These are phyloP conservation scores for Epichloe festucae DNA, from an alignment of 2,329 filamentous ascomycete genomes.

Conservation along the genomic window DNA sequence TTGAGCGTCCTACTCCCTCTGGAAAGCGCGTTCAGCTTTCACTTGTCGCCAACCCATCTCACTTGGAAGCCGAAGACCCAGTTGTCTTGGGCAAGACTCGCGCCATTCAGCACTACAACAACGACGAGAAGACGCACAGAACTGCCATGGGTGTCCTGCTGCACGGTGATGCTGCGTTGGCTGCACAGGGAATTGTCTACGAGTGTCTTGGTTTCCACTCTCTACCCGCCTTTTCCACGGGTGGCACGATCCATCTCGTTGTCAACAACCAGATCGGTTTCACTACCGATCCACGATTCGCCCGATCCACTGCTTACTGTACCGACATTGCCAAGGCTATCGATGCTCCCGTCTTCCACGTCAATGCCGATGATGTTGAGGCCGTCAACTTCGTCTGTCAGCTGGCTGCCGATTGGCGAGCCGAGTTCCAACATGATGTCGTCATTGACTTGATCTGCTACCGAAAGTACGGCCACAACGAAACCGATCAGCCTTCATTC, in stretches of 20 bases:
- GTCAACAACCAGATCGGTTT: constrained; percentile 99
- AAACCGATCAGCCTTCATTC: constrained; percentile 98
- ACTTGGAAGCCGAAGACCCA: constrained; percentile 95
- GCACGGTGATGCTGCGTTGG: constrained; percentile 94
- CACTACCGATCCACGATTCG: constrained; percentile 94
- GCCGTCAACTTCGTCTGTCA: constrained; percentile 98
- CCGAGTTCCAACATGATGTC: constrained; percentile 96
- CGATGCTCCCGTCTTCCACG: constrained; percentile 96
- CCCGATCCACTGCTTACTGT: constrained; percentile 95
- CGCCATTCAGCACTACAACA: constrained; percentile 97
- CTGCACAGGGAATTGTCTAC: constrained; percentile 93
- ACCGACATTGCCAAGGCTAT: constrained; percentile 99
- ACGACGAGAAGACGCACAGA: constrained; percentile 78
- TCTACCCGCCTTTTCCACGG: constrained; percentile 89
- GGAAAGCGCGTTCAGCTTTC: constrained; percentile 99
- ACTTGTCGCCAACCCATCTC: constrained; percentile 93
- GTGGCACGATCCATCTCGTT: constrained; percentile 90
- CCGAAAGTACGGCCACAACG: constrained; percentile 97
- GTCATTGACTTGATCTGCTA: constrained; percentile 98
- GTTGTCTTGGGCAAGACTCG: constrained; percentile 96
- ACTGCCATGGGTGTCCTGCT: constrained; percentile 92
- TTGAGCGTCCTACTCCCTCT: constrained; percentile 93
- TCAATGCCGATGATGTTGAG: constrained; percentile 97
- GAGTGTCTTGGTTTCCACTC: constrained; percentile 97
- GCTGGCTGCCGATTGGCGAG: constrained; percentile 92